Base-by-base conservation (phyloP, 306 rosid genomes). In the Carpinus fangiana region DNA sequence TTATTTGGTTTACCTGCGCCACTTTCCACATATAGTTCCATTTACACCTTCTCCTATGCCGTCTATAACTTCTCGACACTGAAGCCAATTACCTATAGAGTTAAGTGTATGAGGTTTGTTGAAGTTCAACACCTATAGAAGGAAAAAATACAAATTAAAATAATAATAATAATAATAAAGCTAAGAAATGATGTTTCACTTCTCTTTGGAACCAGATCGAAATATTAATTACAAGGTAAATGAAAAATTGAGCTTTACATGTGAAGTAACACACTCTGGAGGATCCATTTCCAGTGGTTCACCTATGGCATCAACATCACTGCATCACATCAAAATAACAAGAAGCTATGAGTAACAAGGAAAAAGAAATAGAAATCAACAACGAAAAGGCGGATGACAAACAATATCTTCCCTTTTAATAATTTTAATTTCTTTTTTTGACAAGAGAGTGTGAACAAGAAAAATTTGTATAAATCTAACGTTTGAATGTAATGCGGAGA, bases 21-120 rank as follows among this genome's bases (percentile, higher is more conserved):
- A 94, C 85, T 90, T 94, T 81, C 98, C 98, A 82, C 98, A 94
- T 47, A 79, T 80, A 59, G 75, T 80, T 84, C 87, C 88, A 7
- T 82, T 86, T 60, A 79, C 77, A 84, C 78, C 76, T 46, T 75
- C 85, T 53, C 59, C 72, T 53, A 61, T 38, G 68, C 76, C 86
- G 20, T 90, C 87, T 41, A 87, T 75, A 80, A 87, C 84, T 76
- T 80, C 90, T 46, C 61, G 92, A 77, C 98, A 94, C 85, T 92
- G 97, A 87, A 94, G 90, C 96, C 98, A 94, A 81, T 94, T 94
- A 75, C 92, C 85, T 67, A 90, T 83, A 60, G 96, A 78, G 80
- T 88, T 53, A 36, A 60, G 38, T 79, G 77, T 82, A 68, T 72
- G 73, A 61, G 87, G 79, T 83, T 73, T 89, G 74, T 67, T 76